phyloP scores from a whole-genome alignment of 768 basidiomycete genomes.

The Boletus insuetus region DNA sequence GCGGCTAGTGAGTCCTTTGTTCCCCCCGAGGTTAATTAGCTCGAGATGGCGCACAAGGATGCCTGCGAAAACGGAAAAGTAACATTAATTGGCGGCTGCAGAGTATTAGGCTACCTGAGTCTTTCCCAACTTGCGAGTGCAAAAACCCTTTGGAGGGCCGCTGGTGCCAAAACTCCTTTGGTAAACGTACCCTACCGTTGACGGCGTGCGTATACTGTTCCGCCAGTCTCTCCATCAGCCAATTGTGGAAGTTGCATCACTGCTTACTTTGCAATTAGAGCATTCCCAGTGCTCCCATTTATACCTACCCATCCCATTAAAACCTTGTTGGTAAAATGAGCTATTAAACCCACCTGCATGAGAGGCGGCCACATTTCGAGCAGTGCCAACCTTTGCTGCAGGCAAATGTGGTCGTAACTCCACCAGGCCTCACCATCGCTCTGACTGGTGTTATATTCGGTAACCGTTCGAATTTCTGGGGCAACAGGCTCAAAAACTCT shows the following conservation, averaged over 20 bases:
- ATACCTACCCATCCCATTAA: slow-evolving; percentile 39
- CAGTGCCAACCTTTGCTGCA: slow-evolving; percentile 74
- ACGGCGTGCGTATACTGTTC: slow-evolving; percentile 16
- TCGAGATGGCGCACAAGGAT: slow-evolving; percentile 16
- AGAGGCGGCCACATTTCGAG: slow-evolving; percentile 62
- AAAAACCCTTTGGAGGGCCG: slow-evolving; percentile 22
- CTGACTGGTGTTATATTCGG: slow-evolving; percentile 41
- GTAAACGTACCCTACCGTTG: slow-evolving; percentile 21
- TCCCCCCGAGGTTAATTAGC: slow-evolving; percentile 17
- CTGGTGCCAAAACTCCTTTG: slow-evolving; percentile 40
- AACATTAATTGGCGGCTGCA: background rate
- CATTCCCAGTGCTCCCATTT: slow-evolving; percentile 81
- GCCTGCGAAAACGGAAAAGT: slow-evolving; percentile 11
- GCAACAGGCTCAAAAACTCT: slow-evolving; percentile 43
- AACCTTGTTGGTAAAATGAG: background rate
- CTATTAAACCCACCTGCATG: slow-evolving; percentile 54
- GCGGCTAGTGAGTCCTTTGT: slow-evolving; percentile 25
- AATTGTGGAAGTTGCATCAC: background rate
- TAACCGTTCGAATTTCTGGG: slow-evolving; percentile 31
- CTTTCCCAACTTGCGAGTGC: slow-evolving; percentile 29
- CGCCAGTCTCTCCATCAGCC: background rate
- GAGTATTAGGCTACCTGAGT: slow-evolving; percentile 23
- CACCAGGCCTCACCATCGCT: slow-evolving; percentile 25
- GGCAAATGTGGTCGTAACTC: slow-evolving; percentile 49
- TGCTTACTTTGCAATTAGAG: slow-evolving; percentile 51